A percentile compares a stretch with the other conserved stretches of the same genome.
phyloP scores from a whole-genome alignment of 768 basidiomycete species.

The Rhodocollybia butyracea region DNA sequence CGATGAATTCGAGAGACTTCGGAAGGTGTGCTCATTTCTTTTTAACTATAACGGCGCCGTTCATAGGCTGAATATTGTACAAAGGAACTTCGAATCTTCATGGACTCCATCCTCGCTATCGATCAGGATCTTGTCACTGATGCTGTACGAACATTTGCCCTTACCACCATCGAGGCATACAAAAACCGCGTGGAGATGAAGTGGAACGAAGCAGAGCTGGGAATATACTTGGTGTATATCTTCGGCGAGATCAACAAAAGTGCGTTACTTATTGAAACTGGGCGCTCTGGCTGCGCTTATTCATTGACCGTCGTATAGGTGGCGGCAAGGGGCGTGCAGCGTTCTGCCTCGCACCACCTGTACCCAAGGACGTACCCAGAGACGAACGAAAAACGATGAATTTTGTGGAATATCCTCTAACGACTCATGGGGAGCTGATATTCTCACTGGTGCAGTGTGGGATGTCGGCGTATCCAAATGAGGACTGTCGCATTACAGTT shows the following conservation, averaged over 20 bases:
- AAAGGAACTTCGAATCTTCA: slow-evolving; percentile 80
- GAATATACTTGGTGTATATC: slow-evolving; percentile 88
- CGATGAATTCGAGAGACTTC: slow-evolving; percentile 77
- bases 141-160: slow-evolving; percentile 67
- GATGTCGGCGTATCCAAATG: slow-evolving; percentile 79
- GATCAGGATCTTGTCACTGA: slow-evolving; percentile 84
- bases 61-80: slow-evolving; percentile 7
- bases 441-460: slow-evolving; percentile 80
- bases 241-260: slow-evolving; percentile 93
- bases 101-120: slow-evolving; percentile 84
- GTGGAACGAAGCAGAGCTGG: slow-evolving; percentile 94
- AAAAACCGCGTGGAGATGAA: slow-evolving; percentile 60
- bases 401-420: slow-evolving; percentile 81
- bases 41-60: neutral
- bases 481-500: slow-evolving; percentile 83
- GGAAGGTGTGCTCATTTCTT: slow-evolving; percentile 55
- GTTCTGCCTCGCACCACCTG: slow-evolving; percentile 75
- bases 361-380: slow-evolving; percentile 40
- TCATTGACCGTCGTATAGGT: slow-evolving; percentile 31
- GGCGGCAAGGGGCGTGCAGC: slow-evolving; percentile 80
- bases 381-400: slow-evolving; percentile 66
- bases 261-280: slow-evolving; percentile 67
- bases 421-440: slow-evolving; percentile 88
- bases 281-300: neutral
- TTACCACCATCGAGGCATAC: slow-evolving; percentile 72